These are phyloP conservation scores for Hortiboletus rubellus DNA, from an alignment of 1,284 basidiomycete genomes.

Conservation along the genomic window DNA sequence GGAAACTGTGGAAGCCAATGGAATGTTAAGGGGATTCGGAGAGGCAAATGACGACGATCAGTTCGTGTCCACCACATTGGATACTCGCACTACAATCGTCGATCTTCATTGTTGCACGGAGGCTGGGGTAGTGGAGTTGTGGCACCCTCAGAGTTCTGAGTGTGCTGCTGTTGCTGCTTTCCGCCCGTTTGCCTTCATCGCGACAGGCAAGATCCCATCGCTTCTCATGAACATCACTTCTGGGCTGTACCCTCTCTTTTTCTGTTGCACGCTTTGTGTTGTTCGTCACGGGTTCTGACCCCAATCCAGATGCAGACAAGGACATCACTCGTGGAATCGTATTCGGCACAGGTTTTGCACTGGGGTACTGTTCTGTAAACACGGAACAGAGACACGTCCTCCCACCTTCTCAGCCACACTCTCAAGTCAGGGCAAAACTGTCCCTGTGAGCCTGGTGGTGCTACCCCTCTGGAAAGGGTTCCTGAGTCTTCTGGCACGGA, in stretches of 20 bases:
- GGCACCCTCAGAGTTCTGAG: constrained; percentile 66
- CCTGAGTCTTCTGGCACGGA: constrained; percentile 34
- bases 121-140: constrained; percentile 67
- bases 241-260: constrained; percentile 58
- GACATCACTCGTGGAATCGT: constrained; percentile 74
- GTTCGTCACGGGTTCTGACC: constrained; percentile 73
- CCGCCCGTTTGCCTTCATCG: constrained; percentile 26
- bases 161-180: constrained; percentile 35
- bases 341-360: constrained; percentile 54
- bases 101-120: constrained; percentile 59
- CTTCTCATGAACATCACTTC: constrained; percentile 44
- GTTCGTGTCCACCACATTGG: constrained; percentile 41
- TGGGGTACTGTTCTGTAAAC: constrained; percentile 63
- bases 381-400: constrained; percentile 47
- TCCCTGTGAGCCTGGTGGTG: constrained; percentile 58
- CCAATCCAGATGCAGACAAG: constrained; percentile 68
- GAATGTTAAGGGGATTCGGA: constrained; percentile 47
- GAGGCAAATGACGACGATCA: constrained; percentile 47
- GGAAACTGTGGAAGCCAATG: constrained; percentile 53
- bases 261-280: constrained; percentile 63
- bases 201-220: constrained; percentile 18
- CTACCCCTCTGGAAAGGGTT: constrained; percentile 48
- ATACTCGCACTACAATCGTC: constrained; percentile 50
- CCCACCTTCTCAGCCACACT: constrained; percentile 40
- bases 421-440: constrained; percentile 49